Conservation (phyloP, 768 basidiomycete genomes). For the Russula foetens region DNA sequence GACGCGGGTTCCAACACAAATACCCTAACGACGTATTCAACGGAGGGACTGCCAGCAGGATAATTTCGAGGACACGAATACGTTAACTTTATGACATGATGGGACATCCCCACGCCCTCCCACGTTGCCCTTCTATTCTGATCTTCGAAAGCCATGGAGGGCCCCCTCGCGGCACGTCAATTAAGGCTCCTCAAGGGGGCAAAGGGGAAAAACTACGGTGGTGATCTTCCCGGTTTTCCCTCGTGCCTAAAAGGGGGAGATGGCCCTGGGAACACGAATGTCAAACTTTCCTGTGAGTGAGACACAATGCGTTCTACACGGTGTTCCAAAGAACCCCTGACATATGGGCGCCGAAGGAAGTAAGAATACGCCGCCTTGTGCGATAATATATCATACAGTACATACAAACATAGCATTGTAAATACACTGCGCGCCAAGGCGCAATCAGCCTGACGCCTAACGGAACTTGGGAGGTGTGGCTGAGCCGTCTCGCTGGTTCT, state of each 20-base stretch:
- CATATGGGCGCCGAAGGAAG: slow-evolving; percentile 7
- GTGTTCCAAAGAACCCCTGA: slow-evolving; percentile 11
- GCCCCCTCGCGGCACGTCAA: slow-evolving; percentile 7
- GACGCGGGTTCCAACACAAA: background rate
- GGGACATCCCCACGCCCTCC: background rate
- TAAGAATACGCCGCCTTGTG: background rate
- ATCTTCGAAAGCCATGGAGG: background rate
- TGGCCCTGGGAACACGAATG: background rate
- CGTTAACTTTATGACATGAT: background rate
- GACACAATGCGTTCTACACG: slow-evolving; percentile 8
- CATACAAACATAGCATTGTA: no score
- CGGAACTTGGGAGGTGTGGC: background rate
- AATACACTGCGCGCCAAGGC: background rate
- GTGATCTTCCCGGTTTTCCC: slow-evolving; percentile 5
- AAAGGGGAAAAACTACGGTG: slow-evolving; percentile 2
- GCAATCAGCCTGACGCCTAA: slow-evolving; percentile 16
- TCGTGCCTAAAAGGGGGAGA: slow-evolving; percentile 14
- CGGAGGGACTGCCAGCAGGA: background rate
- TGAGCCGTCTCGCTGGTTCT: slow-evolving; percentile 4
- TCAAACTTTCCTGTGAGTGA: background rate
- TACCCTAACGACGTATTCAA: slow-evolving; percentile 4
- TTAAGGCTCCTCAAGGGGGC: background rate
- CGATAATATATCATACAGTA: background rate
- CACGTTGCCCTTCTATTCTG: slow-evolving; percentile 1
- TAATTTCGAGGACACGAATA: background rate